Conservation (phyloP, 306 rosid species). For the Lupinus albus region DNA sequence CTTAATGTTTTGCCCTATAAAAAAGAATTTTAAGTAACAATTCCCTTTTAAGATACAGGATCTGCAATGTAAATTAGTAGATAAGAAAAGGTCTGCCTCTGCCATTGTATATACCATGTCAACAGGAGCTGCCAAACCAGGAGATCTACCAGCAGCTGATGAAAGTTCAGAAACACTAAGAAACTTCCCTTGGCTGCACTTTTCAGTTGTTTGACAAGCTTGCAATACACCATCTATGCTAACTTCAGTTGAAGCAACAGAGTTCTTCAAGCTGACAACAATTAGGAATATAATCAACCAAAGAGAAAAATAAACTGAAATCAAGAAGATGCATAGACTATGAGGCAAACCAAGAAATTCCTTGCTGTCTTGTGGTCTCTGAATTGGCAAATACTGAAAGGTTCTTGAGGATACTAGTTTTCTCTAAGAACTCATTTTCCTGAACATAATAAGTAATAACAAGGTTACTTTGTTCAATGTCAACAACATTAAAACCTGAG, state of each 20-base stretch:
- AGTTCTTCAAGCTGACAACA: slow-evolving; percentile 54
- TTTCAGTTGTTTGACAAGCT: slow-evolving; percentile 55
- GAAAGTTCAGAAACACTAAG: slow-evolving; percentile 83
- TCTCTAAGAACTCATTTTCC: slow-evolving; percentile 63
- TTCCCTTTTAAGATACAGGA: slow-evolving; percentile 13
- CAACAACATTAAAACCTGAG: slow-evolving; percentile 6
- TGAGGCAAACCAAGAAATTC: slow-evolving; percentile 52
- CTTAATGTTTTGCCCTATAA: slow-evolving; percentile 82
- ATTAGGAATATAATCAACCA: slow-evolving; percentile 26
- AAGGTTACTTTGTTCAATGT: slow-evolving; percentile 34
- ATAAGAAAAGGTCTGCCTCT: slow-evolving; percentile 13
- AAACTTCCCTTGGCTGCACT: slow-evolving; percentile 64
- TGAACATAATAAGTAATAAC: slow-evolving; percentile 36
- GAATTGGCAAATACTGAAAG: slow-evolving; percentile 50
- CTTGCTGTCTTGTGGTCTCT: slow-evolving; percentile 54
- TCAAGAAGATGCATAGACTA: slow-evolving; percentile 24
- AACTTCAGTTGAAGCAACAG: slow-evolving; percentile 44
- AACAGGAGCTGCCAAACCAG: slow-evolving; percentile 56
- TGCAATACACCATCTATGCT: slow-evolving; percentile 40
- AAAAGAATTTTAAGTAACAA: slow-evolving; percentile 7
- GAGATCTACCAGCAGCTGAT: slow-evolving; percentile 54
- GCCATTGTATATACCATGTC: slow-evolving; percentile 68
- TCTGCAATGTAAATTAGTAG: slow-evolving; percentile 16
- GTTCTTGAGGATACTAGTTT: slow-evolving; percentile 54
- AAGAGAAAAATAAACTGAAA: slow-evolving; percentile 14